Conservation (phyloP, 2,329 filamentous ascomycete species). For the Nemania sp. region DNA sequence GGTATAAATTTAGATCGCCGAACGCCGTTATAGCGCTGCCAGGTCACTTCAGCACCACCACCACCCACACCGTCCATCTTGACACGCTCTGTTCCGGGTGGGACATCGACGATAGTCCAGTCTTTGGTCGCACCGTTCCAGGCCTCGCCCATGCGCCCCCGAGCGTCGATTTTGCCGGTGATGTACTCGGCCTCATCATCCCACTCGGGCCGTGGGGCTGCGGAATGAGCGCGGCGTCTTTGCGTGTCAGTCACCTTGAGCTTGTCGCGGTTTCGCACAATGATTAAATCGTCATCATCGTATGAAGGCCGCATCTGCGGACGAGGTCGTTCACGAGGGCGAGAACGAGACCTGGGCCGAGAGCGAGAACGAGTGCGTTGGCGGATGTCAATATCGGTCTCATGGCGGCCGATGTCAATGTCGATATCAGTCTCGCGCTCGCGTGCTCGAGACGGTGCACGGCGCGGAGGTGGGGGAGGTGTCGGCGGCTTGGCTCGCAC, state of each 20-base stretch:
- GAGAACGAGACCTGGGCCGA: constrained; percentile 39
- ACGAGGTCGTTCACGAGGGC: constrained; percentile 48
- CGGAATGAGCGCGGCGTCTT: constrained; percentile 57
- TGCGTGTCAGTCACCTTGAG: constrained; percentile 48
- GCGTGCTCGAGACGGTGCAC: constrained; percentile 48
- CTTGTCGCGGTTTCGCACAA: constrained; percentile 59
- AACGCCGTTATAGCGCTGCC: constrained; percentile 79
- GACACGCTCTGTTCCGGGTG: constrained; percentile 80
- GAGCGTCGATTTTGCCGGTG: constrained; percentile 56
- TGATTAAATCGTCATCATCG: constrained; percentile 67
- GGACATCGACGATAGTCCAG: constrained; percentile 83
- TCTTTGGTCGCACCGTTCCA: constrained; percentile 73
- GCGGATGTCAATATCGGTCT: constrained; percentile 62
- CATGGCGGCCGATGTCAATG: constrained; percentile 57
- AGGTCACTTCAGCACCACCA: constrained; percentile 74
- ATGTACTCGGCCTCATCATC: constrained; percentile 69
- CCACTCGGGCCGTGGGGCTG: constrained; percentile 54
- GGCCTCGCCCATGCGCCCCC: constrained; percentile 72
- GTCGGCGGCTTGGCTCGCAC: constrained; percentile 47
- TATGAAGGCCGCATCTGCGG: constrained; percentile 37
- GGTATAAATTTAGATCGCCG: constrained; percentile 73
- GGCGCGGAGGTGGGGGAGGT: constrained; percentile 56
- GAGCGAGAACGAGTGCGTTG: constrained; percentile 45
- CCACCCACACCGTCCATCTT: constrained; percentile 79
- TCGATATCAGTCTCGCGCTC: constrained; percentile 63